Conservation (phyloP, 2,329 filamentous ascomycete genomes). For the Parastagonospora avenae region DNA sequence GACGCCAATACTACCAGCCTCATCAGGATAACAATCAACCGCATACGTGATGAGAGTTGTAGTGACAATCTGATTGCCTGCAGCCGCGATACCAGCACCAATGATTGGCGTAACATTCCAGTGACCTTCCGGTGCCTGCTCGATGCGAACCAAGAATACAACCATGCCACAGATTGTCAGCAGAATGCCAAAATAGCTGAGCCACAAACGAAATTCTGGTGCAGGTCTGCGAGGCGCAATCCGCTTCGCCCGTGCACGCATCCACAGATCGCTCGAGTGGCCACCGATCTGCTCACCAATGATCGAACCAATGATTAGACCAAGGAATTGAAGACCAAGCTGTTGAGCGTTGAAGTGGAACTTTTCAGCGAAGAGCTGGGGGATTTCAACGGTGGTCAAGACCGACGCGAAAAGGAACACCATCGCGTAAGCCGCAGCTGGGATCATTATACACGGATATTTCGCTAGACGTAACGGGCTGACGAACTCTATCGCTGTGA, state of each 20-base stretch:
- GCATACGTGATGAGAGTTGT: slow-evolving; percentile 66
- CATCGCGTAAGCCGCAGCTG: slow-evolving; percentile 61
- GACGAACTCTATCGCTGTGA: slow-evolving; percentile 58
- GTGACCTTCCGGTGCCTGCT: slow-evolving; percentile 48
- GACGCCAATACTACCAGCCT: slow-evolving; percentile 61
- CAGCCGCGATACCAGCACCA: slow-evolving; percentile 57
- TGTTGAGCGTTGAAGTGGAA: slow-evolving; percentile 64
- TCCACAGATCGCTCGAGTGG: slow-evolving; percentile 59
- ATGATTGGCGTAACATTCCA: slow-evolving; percentile 65
- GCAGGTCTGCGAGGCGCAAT: slow-evolving; percentile 49
- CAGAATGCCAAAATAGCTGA: slow-evolving; percentile 59
- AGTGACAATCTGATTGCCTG: slow-evolving; percentile 66
- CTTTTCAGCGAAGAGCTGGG: slow-evolving; percentile 61
- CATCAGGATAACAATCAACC: slow-evolving; percentile 61
- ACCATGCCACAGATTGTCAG: slow-evolving; percentile 59
- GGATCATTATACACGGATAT: slow-evolving; percentile 56
- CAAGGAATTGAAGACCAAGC: slow-evolving; percentile 63
- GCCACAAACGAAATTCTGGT: slow-evolving; percentile 63
- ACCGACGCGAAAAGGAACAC: slow-evolving; percentile 62
- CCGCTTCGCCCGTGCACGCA: slow-evolving; percentile 49
- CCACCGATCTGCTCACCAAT: slow-evolving; percentile 65
- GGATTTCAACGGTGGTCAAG: slow-evolving; percentile 63
- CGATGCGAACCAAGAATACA: slow-evolving; percentile 59
- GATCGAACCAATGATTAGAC: slow-evolving; percentile 61
- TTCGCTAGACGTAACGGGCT: slow-evolving; percentile 55